A percentile compares a stretch with the other conserved stretches of the same genome.
Evolutionary conservation across 768 basidiomycete genomes (phyloP).

Genomic region (Boletellus ananas): DNA sequence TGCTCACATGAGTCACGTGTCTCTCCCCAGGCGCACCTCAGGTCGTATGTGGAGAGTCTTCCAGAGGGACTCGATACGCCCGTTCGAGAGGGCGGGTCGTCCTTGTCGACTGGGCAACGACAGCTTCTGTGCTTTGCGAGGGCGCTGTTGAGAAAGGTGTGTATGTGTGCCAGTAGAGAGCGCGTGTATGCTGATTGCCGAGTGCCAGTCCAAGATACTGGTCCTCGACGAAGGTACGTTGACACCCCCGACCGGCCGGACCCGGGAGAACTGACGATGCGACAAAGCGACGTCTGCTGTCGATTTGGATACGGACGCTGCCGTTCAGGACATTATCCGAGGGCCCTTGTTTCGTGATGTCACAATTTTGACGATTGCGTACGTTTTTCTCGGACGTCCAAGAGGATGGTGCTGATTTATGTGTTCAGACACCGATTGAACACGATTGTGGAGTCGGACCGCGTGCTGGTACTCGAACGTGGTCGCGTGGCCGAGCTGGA

Average conservation of each 20-base stretch:
- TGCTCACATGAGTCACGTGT: too few species aligned
- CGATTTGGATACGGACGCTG: conserved; percentile 84
- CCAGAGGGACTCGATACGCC: conserved; percentile 67
- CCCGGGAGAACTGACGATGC: neutral
- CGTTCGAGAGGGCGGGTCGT: conserved; percentile 75
- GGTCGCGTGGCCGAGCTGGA: conserved; percentile 87
- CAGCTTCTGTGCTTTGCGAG: conserved; percentile 88
- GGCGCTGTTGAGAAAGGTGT: conserved; percentile 72
- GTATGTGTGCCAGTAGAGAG: neutral
- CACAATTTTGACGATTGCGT: conserved; percentile 88
- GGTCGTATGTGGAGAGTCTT: conserved; percentile 61
- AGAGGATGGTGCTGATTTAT: neutral
- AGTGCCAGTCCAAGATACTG: conserved; percentile 72
- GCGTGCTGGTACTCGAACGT: conserved; percentile 76
- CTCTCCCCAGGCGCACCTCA: conserved; percentile 55
- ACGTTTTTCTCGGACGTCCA: conserved; percentile 26
- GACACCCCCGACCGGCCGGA: too few species aligned
- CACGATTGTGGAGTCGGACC: conserved; percentile 78
- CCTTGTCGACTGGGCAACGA: conserved; percentile 79
- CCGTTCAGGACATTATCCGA: conserved; percentile 83
- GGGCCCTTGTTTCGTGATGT: conserved; percentile 73
- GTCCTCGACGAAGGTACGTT: conserved; percentile 81
- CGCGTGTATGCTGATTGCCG: neutral
- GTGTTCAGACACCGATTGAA: conserved; percentile 68
- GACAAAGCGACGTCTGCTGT: conserved; percentile 82